Base-by-base conservation (phyloP, 768 basidiomycete genomes). In the Hirschioporus abietinus region DNA sequence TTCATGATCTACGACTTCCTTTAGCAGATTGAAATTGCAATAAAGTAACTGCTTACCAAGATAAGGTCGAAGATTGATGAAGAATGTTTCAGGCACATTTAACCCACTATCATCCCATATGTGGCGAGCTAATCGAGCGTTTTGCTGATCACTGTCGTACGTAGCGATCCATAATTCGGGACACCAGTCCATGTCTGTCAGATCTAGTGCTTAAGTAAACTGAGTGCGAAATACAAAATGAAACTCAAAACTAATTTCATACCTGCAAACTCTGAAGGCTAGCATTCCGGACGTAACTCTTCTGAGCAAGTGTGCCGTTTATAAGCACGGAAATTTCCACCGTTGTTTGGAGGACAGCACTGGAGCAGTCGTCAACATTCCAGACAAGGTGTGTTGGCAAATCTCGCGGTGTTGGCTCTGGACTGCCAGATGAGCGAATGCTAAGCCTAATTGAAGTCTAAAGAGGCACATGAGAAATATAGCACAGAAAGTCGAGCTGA, bases 21-120 rank as follows among this genome's bases (percentile, higher is more conserved):
- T 36, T 35, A 35, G 58, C n/a, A 63, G 27, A 34, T 1, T 10
- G 57, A 35, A 69, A 63, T 52, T 3, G 66, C 57, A 63, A 60
- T 23, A 27, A 35, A 7, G 59, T 15, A 1, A n/a, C 0, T 34
- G 72, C 83, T 60, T 74, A 93, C 95, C 90, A 20, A 98, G 81
- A 71, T 87, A 92, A 0, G 74, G 74, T 12, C 92, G 72, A 15
- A 99, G 78, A 59, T 82, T 80, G 0, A 75, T 73, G 0, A 93
- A 75, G 76, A 87, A 87, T 7, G 75, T 75, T 69, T 94, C 92
- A 0, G 91, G 86, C 10, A 96, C 86, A 71, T 97, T 94, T 36
- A 98, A 76, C 4, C 93, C 96, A 69, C 98, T 99, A 69, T 98
- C 97, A 65, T 97, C 96, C 96, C 96, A 99, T 10, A 93, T 78